A percentile compares a stretch with the other conserved stretches of the same genome.
Conservation (phyloP, 2,329 filamentous ascomycete species). For the Clonostachys sp. region DNA sequence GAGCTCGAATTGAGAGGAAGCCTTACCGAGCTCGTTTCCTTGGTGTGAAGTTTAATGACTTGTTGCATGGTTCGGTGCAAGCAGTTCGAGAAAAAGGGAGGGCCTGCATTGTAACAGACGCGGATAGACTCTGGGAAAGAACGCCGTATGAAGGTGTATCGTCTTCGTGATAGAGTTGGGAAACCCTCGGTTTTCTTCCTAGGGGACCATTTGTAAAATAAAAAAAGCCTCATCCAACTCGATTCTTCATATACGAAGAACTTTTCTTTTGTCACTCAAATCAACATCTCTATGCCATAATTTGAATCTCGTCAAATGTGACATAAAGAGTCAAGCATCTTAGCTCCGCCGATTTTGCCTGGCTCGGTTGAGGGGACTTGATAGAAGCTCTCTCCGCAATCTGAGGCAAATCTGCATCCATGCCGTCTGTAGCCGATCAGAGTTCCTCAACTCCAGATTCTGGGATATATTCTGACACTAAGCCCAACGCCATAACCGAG, state of each 20-base stretch:
- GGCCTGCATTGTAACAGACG: constrained; percentile 32
- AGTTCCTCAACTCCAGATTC: not conserved
- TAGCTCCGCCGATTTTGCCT: too few relatives aligned
- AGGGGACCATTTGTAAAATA: constrained; percentile 35
- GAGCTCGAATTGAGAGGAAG: constrained; percentile 22
- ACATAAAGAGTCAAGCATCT: too few relatives aligned
- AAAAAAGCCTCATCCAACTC: constrained; percentile 33
- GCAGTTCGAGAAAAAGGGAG: constrained; percentile 25
- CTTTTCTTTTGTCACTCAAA: constrained; percentile 13
- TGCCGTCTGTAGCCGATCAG: not conserved
- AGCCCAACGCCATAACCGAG: not conserved
- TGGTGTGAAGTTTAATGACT: constrained; percentile 16
- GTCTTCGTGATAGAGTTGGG: constrained; percentile 25
- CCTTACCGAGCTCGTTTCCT: constrained; percentile 15
- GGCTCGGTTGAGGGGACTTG: too few relatives aligned
- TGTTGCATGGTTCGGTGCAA: constrained; percentile 10
- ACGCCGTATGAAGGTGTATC: constrained; percentile 21
- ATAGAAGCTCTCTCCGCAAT: too few relatives aligned
- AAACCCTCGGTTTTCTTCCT: constrained; percentile 21
- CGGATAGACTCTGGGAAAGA: constrained; percentile 24
- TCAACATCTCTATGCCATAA: not conserved
- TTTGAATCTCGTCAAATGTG: too few relatives aligned
- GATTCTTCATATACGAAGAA: constrained; percentile 23
- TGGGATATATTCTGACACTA: not conserved
- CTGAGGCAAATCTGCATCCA: too few relatives aligned